Evolutionary conservation across 2,329 filamentous ascomycete genomes (phyloP), one percentile per base, ranked within the genome.

Genomic region (Ophiosphaerella narmari): DNA sequence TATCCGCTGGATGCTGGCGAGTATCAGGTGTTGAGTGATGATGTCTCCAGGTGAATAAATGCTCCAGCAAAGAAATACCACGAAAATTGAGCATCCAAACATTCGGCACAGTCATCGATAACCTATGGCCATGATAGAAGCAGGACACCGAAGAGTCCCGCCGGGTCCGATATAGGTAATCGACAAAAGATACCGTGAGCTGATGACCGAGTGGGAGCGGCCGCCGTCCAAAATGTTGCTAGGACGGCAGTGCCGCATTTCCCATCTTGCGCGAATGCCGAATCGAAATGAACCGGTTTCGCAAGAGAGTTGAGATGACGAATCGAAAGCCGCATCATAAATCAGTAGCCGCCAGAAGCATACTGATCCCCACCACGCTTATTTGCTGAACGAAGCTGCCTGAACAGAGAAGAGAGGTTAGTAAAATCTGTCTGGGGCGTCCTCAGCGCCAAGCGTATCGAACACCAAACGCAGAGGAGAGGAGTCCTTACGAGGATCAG

Each of bases 401-500:
- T 80, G 72, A 69, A 64, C 60, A 58, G 62, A 60, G 59, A 67
- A 70, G 62, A 69, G 58, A 71, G 63, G 68, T 79, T 75, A 79
- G 77, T 74, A 73, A 72, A 70, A 66, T 76, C 71, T 74, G 68
- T 63, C 76, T 80, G 79, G 81, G 61, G 60, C 63, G 66, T 64
- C 89, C 85, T 80, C 76, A 79, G 82, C 82, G 86, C 83, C 83
- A 82, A 90, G 86, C 86, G 83, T 84, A 81, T 82, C 73, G 82
- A 85, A 87, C 85, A 90, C 85, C 84, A 88, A 86, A 89, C 87
- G 86, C 86, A 87, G 86, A 88, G 86, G 87, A 87, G 84, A 86
- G 82, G 84, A 83, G 86, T 88, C 88, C 89, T 93, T 92, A 91
- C 88, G 87, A 89, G 85, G 86, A 88, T 87, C 84, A 80, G 75